Evolutionary conservation across 371 early-diverging fungal species (phyloP), one percentile per base, ranked within the genome.

Genomic region (Apophysomyces trapeziformis): DNA sequence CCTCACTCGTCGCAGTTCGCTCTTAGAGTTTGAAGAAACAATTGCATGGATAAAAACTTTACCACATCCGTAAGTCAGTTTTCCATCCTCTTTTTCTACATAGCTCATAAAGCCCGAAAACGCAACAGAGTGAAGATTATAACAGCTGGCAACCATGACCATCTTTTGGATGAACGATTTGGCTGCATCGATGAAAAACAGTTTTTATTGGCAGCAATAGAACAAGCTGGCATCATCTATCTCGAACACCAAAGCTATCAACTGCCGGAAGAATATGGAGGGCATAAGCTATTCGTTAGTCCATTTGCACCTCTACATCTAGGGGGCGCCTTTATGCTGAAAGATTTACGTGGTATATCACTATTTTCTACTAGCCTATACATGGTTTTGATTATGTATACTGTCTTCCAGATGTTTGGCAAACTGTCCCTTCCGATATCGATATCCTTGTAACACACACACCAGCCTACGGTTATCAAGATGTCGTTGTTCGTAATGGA

Each of bases 371-470:
- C 6, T 16, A 57, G 5, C 36, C 37, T 37, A 26, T 26, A 14
- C 63, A 26, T 43, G 12, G 12, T 37, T 38, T 43, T 41, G 38
- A 8, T 32, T 21, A 58, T 57, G 32, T 36, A 21, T 38, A 9
- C 13, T 35, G 32, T 54, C 18, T 59, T 43, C 7, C 60, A 77
- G 74, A 69, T 7, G 65, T 74, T 8, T 87, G 87, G 87, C 61
- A 75, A 43, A 41, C 54, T 7, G 76, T 87, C 7, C 86, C 83
- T 14, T 61, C 37, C 6, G 73, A 73, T 35, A 81, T 77, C 1
- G 76, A 87, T 32, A 84, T 87, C 7, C 57, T 87, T 7, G 80
- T 87, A 14, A 86, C 85, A 0, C 87, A 87, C 59, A 83, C 83
- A 6, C 87, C 87, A 13, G 82, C 87, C 0, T 59, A 45, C 37